Percentiles rank a stretch among this genome's conserved stretches.
Evolutionary conservation across 2,329 filamentous ascomycete species (phyloP).

Genomic region (Didymella exigua): DNA sequence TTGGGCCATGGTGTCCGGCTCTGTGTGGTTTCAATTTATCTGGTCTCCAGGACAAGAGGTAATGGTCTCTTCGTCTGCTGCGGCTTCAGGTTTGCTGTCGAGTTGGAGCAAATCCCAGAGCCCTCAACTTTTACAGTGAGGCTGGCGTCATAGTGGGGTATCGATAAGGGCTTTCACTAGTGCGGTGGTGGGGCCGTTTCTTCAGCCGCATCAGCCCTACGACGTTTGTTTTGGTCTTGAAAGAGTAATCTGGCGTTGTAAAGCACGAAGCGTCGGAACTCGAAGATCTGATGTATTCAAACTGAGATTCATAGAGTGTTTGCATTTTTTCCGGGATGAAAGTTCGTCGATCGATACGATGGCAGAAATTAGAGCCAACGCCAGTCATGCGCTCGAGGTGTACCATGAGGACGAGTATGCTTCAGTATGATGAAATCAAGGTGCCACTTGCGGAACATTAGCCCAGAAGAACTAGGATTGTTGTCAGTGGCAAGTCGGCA

Average conservation of each 20-base stretch:
- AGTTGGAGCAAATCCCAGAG: background rate
- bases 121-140: slow-evolving; percentile 2
- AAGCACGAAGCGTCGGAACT: no score
- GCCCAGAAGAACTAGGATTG: background rate
- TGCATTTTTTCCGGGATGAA: no score
- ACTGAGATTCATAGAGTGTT: no score
- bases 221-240: background rate
- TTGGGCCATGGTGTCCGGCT: slow-evolving; percentile 1
- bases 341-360: no score
- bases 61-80: background rate
- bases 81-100: background rate
- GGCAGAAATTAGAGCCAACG: no score
- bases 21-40: no score
- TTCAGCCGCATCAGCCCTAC: slow-evolving; percentile 11
- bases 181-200: background rate
- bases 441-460: background rate
- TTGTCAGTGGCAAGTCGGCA: background rate
- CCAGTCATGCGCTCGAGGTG: background rate
- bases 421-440: no score
- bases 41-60: no score
- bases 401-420: background rate
- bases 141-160: slow-evolving; percentile 20
- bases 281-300: no score
- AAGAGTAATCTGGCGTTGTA: background rate
- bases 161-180: slow-evolving; percentile 12